Evolutionary conservation across 306 rosid species (phyloP), one percentile per base, ranked within the genome.

Genomic region (Vigna radiata): DNA sequence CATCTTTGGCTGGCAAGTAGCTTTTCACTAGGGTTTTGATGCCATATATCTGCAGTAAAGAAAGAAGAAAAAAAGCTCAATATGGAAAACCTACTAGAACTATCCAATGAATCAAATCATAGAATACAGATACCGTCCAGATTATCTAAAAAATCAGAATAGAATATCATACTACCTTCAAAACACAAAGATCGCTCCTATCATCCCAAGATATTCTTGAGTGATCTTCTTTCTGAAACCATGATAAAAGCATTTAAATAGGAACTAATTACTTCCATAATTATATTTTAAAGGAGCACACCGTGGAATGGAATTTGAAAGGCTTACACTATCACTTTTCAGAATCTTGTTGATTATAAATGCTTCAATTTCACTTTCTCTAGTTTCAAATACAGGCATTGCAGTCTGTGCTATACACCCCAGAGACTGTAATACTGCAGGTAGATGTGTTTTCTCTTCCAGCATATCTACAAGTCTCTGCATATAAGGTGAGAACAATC

Each of bases 361-460:
- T 70, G 89, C 92, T 85, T 89, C 90, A 75, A 95, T 83, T 88
- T 95, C 97, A 73, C 83, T 88, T 90, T 87, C 99, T 82, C 99
- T 95, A 46, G 99, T 95, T 89, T 92, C 99, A 43, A 92, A 95
- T 81, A 95, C 92, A 71, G 99, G 97, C 99, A 92, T 95, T 76
- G 99, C 99, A 69, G 98, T 92, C 87, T 90, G 87, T 41, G 99
- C 99, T 85, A 92, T 95, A 68, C 99, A 95, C 76, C 99, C 99
- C 82, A 95, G 85, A 17, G 99, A 92, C 81, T 95, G 99, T 31
- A 95, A 94, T 54, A 95, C 89, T 17, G 99, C 90, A 85, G 99
- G 97, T 73, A 95, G 87, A 78, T 92, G 96, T 61, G 89, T 88
- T 92, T 84, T 92, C 88, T 95, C 96, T 87, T 92, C 97, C 82